Conservation (phyloP, 768 basidiomycete species). For the Trametes meyenii region DNA sequence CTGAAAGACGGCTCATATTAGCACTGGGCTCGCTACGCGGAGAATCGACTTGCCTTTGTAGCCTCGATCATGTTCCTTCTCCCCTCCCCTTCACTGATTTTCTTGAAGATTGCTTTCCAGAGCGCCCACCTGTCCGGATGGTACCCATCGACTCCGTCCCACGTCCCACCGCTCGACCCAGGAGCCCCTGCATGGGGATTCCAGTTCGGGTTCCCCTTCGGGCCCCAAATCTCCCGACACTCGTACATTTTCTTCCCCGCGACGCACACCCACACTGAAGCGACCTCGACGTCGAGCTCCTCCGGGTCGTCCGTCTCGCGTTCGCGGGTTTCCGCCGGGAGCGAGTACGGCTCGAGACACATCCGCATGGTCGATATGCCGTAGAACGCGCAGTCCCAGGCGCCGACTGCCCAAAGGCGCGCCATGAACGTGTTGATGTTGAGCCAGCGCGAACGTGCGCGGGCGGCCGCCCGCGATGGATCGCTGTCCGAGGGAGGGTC, state of each 20-base stretch:
- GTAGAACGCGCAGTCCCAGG: conserved; percentile 11
- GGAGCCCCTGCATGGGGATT: not conserved
- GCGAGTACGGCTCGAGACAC: conserved; percentile 12
- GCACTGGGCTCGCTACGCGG: not conserved
- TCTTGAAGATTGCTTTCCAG: conserved; percentile 14
- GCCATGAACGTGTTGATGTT: conserved; percentile 14
- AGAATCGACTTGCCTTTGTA: not conserved
- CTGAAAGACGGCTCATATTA: not conserved
- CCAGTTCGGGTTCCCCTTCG: conserved; percentile 16
- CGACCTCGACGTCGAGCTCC: conserved; percentile 15
- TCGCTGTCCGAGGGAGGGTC: not conserved
- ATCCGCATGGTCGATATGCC: conserved; percentile 8
- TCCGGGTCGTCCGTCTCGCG: not conserved
- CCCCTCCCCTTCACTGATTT: not conserved
- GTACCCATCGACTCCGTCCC: conserved; percentile 21
- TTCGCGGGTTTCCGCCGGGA: not conserved
- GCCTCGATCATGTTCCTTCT: conserved; percentile 13
- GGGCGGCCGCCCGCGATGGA: not conserved
- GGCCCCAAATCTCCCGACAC: conserved; percentile 6
- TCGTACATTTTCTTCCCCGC: conserved; percentile 15
- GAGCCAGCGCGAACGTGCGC: conserved; percentile 12
- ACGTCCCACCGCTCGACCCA: conserved; percentile 10
- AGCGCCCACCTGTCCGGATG: conserved; percentile 19
- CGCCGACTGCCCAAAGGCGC: conserved; percentile 10
- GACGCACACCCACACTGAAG: conserved; percentile 2